Percentiles rank a stretch among this genome's conserved stretches.
phyloP scores from a whole-genome alignment of 768 basidiomycete genomes.

The Leccinum ochraceum region DNA sequence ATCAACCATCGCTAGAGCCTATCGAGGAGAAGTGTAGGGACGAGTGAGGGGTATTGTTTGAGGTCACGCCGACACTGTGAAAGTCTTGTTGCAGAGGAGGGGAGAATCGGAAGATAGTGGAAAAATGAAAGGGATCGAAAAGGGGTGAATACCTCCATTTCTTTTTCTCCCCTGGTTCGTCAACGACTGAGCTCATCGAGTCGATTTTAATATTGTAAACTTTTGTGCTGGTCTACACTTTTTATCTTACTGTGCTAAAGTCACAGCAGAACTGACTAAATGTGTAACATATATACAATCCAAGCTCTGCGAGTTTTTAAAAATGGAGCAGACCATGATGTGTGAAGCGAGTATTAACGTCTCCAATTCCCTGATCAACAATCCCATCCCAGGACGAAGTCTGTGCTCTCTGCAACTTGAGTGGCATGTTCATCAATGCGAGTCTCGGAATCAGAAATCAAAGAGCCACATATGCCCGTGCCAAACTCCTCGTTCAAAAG shows the following conservation, averaged over 20 bases:
- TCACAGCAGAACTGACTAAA: background rate
- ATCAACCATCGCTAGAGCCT: slow-evolving; percentile 17
- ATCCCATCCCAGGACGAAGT: slow-evolving; percentile 75
- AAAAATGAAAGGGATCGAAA: background rate
- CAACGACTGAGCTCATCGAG: background rate
- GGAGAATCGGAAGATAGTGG: background rate
- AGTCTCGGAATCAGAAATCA: slow-evolving; percentile 30
- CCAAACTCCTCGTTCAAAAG: slow-evolving; percentile 73
- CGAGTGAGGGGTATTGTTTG: background rate
- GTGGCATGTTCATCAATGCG: slow-evolving; percentile 14
- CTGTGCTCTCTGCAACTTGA: slow-evolving; percentile 25
- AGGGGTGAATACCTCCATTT: background rate
- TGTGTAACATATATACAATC: slow-evolving; percentile 3
- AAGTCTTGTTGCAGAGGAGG: background rate
- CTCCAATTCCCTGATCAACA: slow-evolving; percentile 43
- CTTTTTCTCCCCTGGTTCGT: background rate
- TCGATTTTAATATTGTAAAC: background rate
- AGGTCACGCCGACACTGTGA: background rate
- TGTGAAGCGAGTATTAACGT: background rate
- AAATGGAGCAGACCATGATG: background rate
- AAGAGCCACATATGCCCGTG: slow-evolving; percentile 64
- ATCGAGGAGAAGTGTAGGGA: slow-evolving; percentile 19
- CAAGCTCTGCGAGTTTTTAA: background rate
- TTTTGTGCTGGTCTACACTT: background rate
- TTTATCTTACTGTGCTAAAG: background rate